Conservation (phyloP, 2,329 filamentous ascomycete species). For the Ustulina deusta region DNA sequence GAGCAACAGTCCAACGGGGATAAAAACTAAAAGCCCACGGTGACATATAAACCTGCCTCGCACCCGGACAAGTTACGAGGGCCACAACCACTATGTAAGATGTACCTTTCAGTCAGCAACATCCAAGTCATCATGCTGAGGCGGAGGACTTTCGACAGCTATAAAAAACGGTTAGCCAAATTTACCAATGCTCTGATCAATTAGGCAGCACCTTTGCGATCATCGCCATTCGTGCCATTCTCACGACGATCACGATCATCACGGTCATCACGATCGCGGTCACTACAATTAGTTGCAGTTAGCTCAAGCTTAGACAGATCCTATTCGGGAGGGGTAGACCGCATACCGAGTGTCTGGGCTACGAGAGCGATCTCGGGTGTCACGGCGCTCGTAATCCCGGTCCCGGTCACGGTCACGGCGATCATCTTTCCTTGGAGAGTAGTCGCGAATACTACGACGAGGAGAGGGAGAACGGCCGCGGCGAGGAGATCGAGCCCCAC, state of each 20-base stretch:
- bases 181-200: conserved; percentile 25
- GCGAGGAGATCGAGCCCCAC: conserved; percentile 71
- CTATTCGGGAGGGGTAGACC: neutral
- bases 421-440: conserved; percentile 90
- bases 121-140: conserved; percentile 93
- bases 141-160: conserved; percentile 81
- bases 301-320: conserved; percentile 24
- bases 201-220: conserved; percentile 79
- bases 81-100: conserved; percentile 37
- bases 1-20: conserved; percentile 46
- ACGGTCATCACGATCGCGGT: conserved; percentile 72
- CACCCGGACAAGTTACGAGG: conserved; percentile 20
- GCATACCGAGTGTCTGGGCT: conserved; percentile 67
- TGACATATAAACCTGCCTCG: conserved; percentile 28
- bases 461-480: conserved; percentile 82
- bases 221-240: conserved; percentile 84
- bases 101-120: conserved; percentile 77
- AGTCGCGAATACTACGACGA: conserved; percentile 80
- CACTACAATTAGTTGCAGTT: conserved; percentile 48
- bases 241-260: conserved; percentile 81
- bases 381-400: conserved; percentile 67
- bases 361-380: conserved; percentile 74
- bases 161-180: conserved; percentile 38
- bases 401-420: conserved; percentile 80
- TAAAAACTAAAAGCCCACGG: conserved; percentile 39